Evolutionary conservation across 2,329 filamentous ascomycete species (phyloP).

Genomic region (Hypoxylon sp.): DNA sequence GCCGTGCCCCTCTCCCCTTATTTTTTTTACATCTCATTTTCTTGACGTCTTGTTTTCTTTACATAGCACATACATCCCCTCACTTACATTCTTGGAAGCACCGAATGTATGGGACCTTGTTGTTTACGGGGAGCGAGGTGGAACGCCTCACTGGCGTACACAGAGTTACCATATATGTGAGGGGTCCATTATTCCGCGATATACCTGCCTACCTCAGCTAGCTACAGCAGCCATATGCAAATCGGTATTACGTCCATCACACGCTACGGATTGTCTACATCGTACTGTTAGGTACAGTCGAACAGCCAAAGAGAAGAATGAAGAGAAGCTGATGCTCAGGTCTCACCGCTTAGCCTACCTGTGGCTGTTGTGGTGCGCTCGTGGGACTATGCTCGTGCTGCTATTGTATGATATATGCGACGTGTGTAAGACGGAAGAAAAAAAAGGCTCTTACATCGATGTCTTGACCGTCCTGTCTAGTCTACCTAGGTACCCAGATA

Average conservation of each 20-base stretch:
- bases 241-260: no score
- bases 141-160: not conserved
- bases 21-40: no score
- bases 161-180: not conserved
- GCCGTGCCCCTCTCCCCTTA: no score
- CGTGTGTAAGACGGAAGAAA: slow-evolving; percentile 7
- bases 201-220: not conserved
- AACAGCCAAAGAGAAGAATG: not conserved
- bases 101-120: no score
- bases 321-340: not conserved
- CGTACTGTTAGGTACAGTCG: no score
- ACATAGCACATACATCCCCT: no score
- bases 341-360: not conserved
- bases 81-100: no score
- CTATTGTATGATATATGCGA: slow-evolving; percentile 31
- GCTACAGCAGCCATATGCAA: not conserved
- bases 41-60: not conserved
- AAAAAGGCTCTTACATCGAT: no score
- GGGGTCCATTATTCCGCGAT: no score
- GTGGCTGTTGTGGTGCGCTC: slow-evolving; percentile 19
- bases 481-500: no score
- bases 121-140: not conserved
- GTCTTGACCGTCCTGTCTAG: no score
- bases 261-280: no score
- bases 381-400: slow-evolving; percentile 22